Conservation (phyloP, 2,329 filamentous ascomycete genomes). For the Arthrobotrys megalospora region DNA sequence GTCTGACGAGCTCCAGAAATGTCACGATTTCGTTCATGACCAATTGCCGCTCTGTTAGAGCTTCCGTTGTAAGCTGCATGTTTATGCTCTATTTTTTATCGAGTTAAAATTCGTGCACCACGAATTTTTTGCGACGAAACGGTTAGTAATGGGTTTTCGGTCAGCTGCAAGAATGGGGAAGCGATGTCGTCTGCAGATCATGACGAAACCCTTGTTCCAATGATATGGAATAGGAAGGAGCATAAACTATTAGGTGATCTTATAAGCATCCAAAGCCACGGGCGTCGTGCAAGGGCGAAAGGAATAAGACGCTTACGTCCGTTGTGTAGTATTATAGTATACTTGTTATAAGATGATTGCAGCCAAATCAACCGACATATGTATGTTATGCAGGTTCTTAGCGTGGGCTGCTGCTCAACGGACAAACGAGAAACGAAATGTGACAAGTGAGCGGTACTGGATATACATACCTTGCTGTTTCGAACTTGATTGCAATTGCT, state of each 20-base stretch:
- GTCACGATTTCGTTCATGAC: constrained; percentile 69
- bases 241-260: constrained; percentile 46
- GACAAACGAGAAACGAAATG: constrained; percentile 1
- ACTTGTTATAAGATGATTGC: constrained; percentile 39
- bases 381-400: constrained; percentile 28
- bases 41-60: constrained; percentile 32
- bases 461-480: constrained; percentile 44
- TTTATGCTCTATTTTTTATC: constrained; percentile 26
- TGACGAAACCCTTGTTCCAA: constrained; percentile 57
- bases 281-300: constrained; percentile 10
- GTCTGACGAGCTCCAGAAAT: constrained; percentile 64
- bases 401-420: background rate
- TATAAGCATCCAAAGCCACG: constrained; percentile 49
- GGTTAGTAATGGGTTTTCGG: constrained; percentile 41
- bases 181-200: constrained; percentile 41
- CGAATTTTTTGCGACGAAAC: constrained; percentile 32
- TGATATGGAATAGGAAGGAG: constrained; percentile 59
- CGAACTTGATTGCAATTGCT: constrained; percentile 37
- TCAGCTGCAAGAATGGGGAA: constrained; percentile 45
- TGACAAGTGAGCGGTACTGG: constrained; percentile 3
- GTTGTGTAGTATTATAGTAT: constrained; percentile 24
- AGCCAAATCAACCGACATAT: constrained; percentile 15
- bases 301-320: constrained; percentile 18
- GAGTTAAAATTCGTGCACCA: constrained; percentile 7
- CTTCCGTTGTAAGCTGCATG: constrained; percentile 49